Conservation (phyloP, 2,329 filamentous ascomycete species). For the Ceratocystis cacaofunesta region DNA sequence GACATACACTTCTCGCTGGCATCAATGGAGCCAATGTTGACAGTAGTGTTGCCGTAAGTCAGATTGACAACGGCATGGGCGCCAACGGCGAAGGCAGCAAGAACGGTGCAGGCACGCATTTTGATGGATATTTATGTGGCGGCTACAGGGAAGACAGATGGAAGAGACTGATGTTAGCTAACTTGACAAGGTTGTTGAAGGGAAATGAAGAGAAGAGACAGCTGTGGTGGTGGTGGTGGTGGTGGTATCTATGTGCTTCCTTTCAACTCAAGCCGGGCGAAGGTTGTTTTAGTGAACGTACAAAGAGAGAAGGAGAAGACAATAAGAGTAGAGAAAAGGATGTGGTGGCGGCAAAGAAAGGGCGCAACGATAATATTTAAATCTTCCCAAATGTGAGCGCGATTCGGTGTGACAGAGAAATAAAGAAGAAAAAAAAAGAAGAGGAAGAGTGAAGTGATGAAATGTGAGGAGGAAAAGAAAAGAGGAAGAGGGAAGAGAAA, state of each 20-base stretch:
- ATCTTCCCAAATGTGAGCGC: background rate
- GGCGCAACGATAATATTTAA: background rate
- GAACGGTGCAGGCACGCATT: constrained; percentile 15
- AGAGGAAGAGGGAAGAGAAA: background rate
- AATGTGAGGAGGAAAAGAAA: background rate
- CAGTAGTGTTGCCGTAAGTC: constrained; percentile 16
- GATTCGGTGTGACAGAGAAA: background rate
- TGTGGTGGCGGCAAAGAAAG: background rate
- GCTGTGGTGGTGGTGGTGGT: too few species aligned
- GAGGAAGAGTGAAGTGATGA: background rate
- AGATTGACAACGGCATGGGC: constrained; percentile 11
- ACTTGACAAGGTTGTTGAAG: too few species aligned
- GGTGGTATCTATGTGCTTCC: too few species aligned
- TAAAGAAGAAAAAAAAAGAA: background rate
- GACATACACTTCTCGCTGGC: constrained; percentile 15
- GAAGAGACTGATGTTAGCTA: background rate
- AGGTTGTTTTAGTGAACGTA: too few species aligned
- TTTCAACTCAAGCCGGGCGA: too few species aligned
- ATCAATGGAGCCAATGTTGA: constrained; percentile 10
- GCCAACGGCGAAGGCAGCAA: constrained; percentile 14
- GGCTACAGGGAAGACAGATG: background rate
- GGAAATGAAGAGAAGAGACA: too few species aligned
- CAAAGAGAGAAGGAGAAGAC: background rate
- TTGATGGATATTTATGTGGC: constrained; percentile 3
- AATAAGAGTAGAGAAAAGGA: background rate